Base-by-base conservation (phyloP, 2,329 filamentous ascomycete species). In the Pseudocercospora fuligena region DNA sequence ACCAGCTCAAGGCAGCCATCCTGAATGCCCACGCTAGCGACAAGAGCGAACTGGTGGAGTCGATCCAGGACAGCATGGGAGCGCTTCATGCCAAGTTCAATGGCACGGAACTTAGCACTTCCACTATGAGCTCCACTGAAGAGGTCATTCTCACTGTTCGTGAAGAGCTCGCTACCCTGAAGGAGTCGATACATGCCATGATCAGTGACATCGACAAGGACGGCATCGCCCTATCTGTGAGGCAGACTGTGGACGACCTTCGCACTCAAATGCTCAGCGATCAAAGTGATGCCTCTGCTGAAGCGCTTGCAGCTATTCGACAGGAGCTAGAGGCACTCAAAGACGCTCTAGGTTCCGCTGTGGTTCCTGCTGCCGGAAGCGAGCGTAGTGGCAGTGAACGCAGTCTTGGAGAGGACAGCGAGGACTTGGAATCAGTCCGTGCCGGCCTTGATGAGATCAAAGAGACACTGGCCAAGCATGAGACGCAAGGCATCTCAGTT, bases 1-100 rank as follows among this genome's bases (percentile, higher is more conserved):
- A 95, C 69, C 89, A 92, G 62, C 85, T 97, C 7, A 89, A 92
- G 27, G 90, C 93, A 19, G 87, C 91, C 0, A 87, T 97, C 59
- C 91, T 93, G 76, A 80, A 85, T 58, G 84, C 86, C 57, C 80
- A 83, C n/a, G 78, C 82, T 0, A 80, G 79, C 23, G 83, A 88
- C 69, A 89, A 89, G 73, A 86, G 86, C 61, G 87, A 90, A 68
- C 83, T 90, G 40, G 77, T 90, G 1, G 87, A 89, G 69, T 85
- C 85, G 5, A 85, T 90, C 47, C 84, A 86, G 59, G 80, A 80
- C 54, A 81, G 81, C 11, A 80, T 85, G 61, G 85, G 86, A 21
- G 79, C 74, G n/a, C 73, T 83, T 25, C 82, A 82, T 54, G 75
- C 80, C 16, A 81, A 81, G 40, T 69, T 85, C 8, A 80, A 79